These are phyloP conservation scores for Rosa rugosa DNA, from an alignment of 306 rosid genomes.

Conservation along the genomic window DNA sequence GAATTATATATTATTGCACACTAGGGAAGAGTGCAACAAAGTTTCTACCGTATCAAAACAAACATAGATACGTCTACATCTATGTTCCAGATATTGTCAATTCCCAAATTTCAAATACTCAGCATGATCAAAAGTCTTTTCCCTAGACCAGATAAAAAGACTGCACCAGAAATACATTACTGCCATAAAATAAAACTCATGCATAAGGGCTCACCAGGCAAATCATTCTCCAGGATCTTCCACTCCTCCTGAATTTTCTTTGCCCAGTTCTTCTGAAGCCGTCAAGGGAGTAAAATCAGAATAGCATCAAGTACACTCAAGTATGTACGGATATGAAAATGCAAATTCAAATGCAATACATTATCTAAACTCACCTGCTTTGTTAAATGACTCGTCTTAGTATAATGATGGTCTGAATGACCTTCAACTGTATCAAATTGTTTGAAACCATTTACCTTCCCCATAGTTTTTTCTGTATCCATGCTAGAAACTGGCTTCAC, in stretches of 20 bases:
- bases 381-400: conserved; percentile 13
- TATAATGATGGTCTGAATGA: conserved; percentile 65
- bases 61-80: conserved; percentile 17
- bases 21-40: background rate
- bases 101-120: background rate
- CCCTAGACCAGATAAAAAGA: background rate
- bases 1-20: background rate
- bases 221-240: conserved; percentile 76
- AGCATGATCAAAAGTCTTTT: background rate
- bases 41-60: background rate
- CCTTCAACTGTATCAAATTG: conserved; percentile 72
- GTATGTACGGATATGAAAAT: background rate
- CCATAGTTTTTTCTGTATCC: conserved; percentile 47
- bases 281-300: conserved; percentile 31
- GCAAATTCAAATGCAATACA: conserved; percentile 13
- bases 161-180: conserved; percentile 14
- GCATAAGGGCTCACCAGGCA: conserved; percentile 60
- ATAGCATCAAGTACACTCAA: conserved; percentile 1
- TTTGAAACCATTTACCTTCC: conserved; percentile 55
- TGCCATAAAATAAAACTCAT: conserved; percentile 7
- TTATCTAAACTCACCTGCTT: conserved; percentile 44
- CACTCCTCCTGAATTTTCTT: conserved; percentile 83
- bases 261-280: conserved; percentile 56
- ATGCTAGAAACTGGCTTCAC: conserved; percentile 32
- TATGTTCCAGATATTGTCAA: conserved; percentile 9